Evolutionary conservation across 1,284 basidiomycete species (phyloP), one percentile per base, ranked within the genome.

Genomic region (Ganoderma resinaceum): DNA sequence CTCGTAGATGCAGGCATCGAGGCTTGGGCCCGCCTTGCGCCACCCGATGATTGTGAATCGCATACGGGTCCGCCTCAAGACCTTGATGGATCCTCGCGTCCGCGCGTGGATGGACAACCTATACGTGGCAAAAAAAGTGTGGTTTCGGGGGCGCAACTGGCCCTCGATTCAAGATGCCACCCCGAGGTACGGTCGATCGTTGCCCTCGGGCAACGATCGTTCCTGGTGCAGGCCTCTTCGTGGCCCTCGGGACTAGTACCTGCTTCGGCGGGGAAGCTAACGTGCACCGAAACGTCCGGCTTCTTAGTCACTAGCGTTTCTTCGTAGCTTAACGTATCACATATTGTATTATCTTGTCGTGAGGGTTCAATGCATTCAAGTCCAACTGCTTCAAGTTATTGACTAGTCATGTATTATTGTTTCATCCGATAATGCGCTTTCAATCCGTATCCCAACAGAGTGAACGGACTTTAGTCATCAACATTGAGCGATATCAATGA

Each of bases 221-320:
- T 66, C 65, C 60, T 66, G 65, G 65, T 53, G 61, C 65, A 62
- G 65, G 65, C 65, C 65, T 66, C 65, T 66, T 29, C 65, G 65
- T 62, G 65, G 65, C 61, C 65, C 65, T 67, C 66, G 66, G 62
- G 66, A 67, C 26, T 67, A 67, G 66, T 67, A 67, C 66, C 66
- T 33, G 66, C 40, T 53, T 26, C 40, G 38, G 66, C 57, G 57
- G 66, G 66, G 66, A 67, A 67, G 62, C 66, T 60, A 67, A 67
- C 62, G 35, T 63, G 66, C 66, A 57, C 66, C 66, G 46, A 67
- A 67, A 67, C 12, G 29, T 53, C 16, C 4, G 14, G 4, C 5
- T 53, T 31, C 4, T 14, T 53, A 53, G 12, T 52, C 6, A 18
- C n/a, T 12, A 23, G 11, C 12, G 14, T 53, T 18, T 18, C 4